phyloP scores from a whole-genome alignment of 257 asterid species.

The Gynochthodes officinalis region DNA sequence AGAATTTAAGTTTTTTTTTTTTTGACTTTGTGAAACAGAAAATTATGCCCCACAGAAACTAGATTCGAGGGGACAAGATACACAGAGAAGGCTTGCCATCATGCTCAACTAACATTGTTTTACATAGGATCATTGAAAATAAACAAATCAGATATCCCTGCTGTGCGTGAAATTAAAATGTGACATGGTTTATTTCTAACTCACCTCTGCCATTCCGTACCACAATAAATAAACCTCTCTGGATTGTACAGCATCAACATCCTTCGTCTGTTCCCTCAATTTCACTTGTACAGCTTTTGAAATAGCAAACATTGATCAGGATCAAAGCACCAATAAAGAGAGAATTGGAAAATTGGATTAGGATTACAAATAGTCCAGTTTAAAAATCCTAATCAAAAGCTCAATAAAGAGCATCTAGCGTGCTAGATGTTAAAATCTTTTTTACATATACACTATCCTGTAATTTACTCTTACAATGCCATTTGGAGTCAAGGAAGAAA shows the following conservation, averaged over 20 bases:
- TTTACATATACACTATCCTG: background rate
- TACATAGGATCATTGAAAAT: background rate
- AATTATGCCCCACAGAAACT: too few relatives aligned
- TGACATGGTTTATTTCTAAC: constrained; percentile 1
- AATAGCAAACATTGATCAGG: constrained; percentile 18
- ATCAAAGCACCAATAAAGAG: background rate
- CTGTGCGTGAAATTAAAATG: background rate
- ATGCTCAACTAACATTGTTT: background rate
- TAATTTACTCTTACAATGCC: background rate
- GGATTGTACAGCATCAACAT: constrained; percentile 60
- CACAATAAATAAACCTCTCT: constrained; percentile 66
- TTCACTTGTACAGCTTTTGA: constrained; percentile 63
- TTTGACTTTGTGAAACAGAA: background rate
- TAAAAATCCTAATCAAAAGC: background rate
- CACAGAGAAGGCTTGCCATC: background rate
- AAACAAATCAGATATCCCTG: background rate
- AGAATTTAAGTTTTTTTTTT: background rate
- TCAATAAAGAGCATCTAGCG: background rate
- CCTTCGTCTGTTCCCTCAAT: constrained; percentile 68
- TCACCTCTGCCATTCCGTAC: constrained; percentile 96
- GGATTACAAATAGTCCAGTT: background rate
- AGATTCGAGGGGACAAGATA: background rate
- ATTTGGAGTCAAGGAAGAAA: background rate
- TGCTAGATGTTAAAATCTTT: background rate
- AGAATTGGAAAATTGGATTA: background rate